Conservation (phyloP, 1,284 basidiomycete genomes). For the Lignosus rhinocerotis region DNA sequence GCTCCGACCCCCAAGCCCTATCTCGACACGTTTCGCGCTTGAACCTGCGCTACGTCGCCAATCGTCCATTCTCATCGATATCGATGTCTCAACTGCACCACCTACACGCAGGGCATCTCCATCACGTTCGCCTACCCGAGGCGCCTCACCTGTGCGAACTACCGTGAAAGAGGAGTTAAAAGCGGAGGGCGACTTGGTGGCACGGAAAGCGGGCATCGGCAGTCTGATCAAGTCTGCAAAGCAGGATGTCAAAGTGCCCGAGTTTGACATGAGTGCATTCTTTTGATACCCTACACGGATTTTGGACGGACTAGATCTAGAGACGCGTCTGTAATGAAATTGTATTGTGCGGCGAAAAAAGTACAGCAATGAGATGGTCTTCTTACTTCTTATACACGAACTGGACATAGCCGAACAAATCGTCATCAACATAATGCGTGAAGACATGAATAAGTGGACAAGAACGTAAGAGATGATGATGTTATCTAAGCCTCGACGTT, state of each 20-base stretch:
- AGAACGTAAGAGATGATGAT: slow-evolving; percentile 6
- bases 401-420: slow-evolving; percentile 15
- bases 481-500: slow-evolving; percentile 56
- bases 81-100: slow-evolving; percentile 72
- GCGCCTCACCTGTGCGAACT: slow-evolving; percentile 1
- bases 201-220: slow-evolving; percentile 75
- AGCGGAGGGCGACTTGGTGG: slow-evolving; percentile 56
- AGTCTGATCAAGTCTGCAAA: slow-evolving; percentile 87
- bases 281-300: slow-evolving; percentile 30
- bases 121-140: slow-evolving; percentile 27
- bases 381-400: slow-evolving; percentile 27
- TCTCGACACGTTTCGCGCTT: slow-evolving; percentile 51
- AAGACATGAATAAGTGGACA: slow-evolving; percentile 17
- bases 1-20: slow-evolving; percentile 41
- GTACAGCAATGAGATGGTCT: slow-evolving; percentile 22
- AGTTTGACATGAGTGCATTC: slow-evolving; percentile 84
- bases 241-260: slow-evolving; percentile 80
- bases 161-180: slow-evolving; percentile 37
- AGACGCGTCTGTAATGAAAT: slow-evolving; percentile 5
- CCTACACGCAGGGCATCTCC: slow-evolving; percentile 59
- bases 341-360: slow-evolving; percentile 23
- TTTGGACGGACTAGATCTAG: not conserved
- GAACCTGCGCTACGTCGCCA: slow-evolving; percentile 55
- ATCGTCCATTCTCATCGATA: slow-evolving; percentile 83
- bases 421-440: slow-evolving; percentile 13